Conservation (phyloP, 73 alveolate species). For the Chromera velia region DNA sequence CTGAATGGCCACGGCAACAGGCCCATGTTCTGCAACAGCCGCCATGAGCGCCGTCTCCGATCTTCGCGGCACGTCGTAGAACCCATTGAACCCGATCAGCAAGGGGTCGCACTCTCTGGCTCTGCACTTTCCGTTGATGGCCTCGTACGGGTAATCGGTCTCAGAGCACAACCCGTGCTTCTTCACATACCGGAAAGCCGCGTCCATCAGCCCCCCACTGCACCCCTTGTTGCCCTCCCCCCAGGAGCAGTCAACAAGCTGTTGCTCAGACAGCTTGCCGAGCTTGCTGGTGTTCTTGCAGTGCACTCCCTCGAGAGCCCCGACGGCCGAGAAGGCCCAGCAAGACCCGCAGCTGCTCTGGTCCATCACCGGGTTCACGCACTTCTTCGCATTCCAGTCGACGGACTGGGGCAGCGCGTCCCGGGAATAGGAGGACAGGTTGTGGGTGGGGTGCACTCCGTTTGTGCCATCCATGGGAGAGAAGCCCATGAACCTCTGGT, state of each 20-base stretch:
- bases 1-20: slow-evolving; percentile 61
- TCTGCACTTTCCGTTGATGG: slow-evolving; percentile 47
- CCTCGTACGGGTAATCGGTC: slow-evolving; percentile 56
- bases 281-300: not conserved
- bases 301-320: slow-evolving; percentile 55
- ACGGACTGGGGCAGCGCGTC: slow-evolving; percentile 27
- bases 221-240: slow-evolving; percentile 58
- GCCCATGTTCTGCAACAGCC: slow-evolving; percentile 49
- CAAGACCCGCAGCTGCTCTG: slow-evolving; percentile 77
- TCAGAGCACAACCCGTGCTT: slow-evolving; percentile 56
- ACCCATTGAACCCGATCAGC: slow-evolving; percentile 53
- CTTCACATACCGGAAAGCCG: slow-evolving; percentile 57
- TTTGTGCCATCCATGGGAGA: too few species aligned
- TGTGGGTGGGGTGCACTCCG: too few species aligned
- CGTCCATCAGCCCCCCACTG: slow-evolving; percentile 64
- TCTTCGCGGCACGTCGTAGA: slow-evolving; percentile 49
- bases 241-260: slow-evolving; percentile 57
- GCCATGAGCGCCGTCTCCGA: slow-evolving; percentile 49
- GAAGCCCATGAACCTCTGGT: slow-evolving; percentile 14
- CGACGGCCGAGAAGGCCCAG: slow-evolving; percentile 77
- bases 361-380: slow-evolving; percentile 59
- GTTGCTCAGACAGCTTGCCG: slow-evolving; percentile 48
- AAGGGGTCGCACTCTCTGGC: slow-evolving; percentile 12
- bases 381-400: slow-evolving; percentile 67
- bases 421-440: not conserved